phyloP scores from a whole-genome alignment of 345 rosid species.

The Gossypium longicalyx region DNA sequence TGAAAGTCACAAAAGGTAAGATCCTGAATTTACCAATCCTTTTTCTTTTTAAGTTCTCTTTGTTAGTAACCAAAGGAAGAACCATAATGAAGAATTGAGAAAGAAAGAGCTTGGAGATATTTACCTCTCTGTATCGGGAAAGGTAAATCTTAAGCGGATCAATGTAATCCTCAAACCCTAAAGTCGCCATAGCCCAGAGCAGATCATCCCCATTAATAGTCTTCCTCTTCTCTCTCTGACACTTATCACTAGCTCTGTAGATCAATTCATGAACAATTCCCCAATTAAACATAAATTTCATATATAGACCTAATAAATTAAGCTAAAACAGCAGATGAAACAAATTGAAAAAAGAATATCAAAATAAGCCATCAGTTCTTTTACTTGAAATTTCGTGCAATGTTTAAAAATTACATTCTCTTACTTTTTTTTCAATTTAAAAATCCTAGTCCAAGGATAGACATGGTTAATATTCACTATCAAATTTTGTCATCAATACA shows the following conservation, averaged over 20 bases:
- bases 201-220: slow-evolving; percentile 93
- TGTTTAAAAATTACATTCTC: no score
- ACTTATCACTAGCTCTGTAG: slow-evolving; percentile 92
- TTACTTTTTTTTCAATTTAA: no score
- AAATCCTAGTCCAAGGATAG: no score
- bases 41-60: background rate
- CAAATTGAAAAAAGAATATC: background rate
- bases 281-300: background rate
- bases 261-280: slow-evolving; percentile 15
- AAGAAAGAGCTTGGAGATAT: slow-evolving; percentile 1
- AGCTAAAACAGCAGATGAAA: background rate
- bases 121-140: slow-evolving; percentile 75
- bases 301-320: background rate
- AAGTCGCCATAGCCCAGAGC: slow-evolving; percentile 94
- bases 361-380: no score
- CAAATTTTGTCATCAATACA: no score
- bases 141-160: slow-evolving; percentile 85
- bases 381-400: no score
- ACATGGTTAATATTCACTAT: no score
- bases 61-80: background rate
- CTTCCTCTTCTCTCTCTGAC: slow-evolving; percentile 97
- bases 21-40: background rate
- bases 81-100: background rate
- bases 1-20: background rate
- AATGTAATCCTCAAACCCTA: slow-evolving; percentile 95